Conservation (phyloP, 805 yeast genomes). For the Jamesozyma gamospora region DNA sequence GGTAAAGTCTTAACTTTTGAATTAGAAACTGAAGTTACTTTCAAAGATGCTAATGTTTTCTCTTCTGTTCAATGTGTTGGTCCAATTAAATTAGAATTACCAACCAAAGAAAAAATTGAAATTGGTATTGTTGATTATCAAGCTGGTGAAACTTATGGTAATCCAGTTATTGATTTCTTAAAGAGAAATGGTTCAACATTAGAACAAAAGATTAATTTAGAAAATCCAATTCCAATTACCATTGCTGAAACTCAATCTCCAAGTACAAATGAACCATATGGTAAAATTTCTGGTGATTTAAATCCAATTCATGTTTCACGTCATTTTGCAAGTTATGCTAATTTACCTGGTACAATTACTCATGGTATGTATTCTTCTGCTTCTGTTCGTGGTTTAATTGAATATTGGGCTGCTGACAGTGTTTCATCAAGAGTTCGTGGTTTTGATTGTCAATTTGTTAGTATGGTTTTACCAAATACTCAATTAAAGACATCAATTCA, state of each 20-base stretch:
- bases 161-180: constrained; percentile 93
- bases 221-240: constrained; percentile 78
- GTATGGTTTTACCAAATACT: constrained; percentile 97
- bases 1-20: constrained; percentile 81
- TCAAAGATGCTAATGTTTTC: constrained; percentile 65
- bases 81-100: constrained; percentile 75
- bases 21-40: constrained; percentile 73
- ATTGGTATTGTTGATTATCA: constrained; percentile 77
- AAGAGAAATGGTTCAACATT: constrained; percentile 84
- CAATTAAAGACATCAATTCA: constrained; percentile 76
- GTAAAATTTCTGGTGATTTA: constrained; percentile 94
- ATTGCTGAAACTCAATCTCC: constrained; percentile 65
- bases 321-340: constrained; percentile 87
- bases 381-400: constrained; percentile 87
- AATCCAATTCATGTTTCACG: constrained; percentile 97
- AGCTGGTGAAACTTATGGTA: constrained; percentile 90
- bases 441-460: constrained; percentile 80
- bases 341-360: constrained; percentile 93
- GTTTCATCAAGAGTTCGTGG: constrained; percentile 94
- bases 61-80: constrained; percentile 78
- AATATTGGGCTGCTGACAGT: constrained; percentile 97
- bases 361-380: constrained; percentile 99
- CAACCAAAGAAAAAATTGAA: constrained; percentile 80
- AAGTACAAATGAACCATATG: constrained; percentile 91
- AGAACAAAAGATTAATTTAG: constrained; percentile 88